phyloP scores from a whole-genome alignment of 176 grass and related monocot genomes.

The Hsuehochloa calcarea region DNA sequence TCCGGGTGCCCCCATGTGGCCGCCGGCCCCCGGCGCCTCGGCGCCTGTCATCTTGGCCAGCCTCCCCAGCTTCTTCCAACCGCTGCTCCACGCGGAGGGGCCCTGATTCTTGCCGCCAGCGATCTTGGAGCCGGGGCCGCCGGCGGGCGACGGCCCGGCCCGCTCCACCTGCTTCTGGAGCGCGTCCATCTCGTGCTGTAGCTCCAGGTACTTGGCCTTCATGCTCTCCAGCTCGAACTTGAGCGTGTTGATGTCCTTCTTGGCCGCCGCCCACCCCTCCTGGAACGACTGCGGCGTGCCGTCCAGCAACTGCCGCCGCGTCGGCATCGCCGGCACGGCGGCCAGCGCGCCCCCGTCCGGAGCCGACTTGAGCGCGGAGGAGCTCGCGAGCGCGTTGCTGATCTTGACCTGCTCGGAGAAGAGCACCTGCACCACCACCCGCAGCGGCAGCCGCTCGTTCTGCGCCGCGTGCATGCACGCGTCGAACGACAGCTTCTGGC shows the following conservation, averaged over 20 bases:
- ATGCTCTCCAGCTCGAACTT: conserved; percentile 99
- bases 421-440: conserved; percentile 95
- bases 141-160: conserved; percentile 22
- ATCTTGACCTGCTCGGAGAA: conserved; percentile 98
- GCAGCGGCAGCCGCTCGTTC: conserved; percentile 96
- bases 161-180: conserved; percentile 77
- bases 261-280: conserved; percentile 87
- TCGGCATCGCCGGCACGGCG: not conserved
- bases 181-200: conserved; percentile 90
- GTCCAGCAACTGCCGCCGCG: conserved; percentile 83
- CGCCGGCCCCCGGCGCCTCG: conserved; percentile 43
- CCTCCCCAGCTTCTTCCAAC: conserved; percentile 84
- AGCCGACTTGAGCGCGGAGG: conserved; percentile 28
- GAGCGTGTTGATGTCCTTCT: conserved; percentile 99
- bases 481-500: conserved; percentile 98
- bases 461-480: conserved; percentile 97
- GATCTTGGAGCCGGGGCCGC: not conserved
- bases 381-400: conserved; percentile 79
- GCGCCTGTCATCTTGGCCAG: conserved; percentile 70
- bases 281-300: conserved; percentile 96
- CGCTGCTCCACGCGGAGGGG: conserved; percentile 74
- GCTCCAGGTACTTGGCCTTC: conserved; percentile 96
- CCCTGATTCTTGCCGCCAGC: conserved; percentile 43
- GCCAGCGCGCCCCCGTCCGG: not conserved
- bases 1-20: not conserved